Evolutionary conservation across 768 basidiomycete genomes (phyloP).

Genomic region (Lentinula sp.): DNA sequence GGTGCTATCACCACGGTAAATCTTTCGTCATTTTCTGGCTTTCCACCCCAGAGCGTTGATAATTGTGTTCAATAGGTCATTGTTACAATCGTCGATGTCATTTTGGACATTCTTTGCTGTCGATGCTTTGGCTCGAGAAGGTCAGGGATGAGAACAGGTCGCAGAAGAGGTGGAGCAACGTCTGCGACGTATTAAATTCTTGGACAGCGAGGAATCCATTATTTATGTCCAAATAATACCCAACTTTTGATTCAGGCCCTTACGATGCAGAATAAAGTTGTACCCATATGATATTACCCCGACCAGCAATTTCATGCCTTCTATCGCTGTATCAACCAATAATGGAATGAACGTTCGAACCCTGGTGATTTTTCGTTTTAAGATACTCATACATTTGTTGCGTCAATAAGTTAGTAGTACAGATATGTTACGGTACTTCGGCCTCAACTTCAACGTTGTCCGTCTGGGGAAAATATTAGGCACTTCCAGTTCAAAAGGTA

Average conservation of each 20-base stretch:
- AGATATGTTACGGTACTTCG: background rate
- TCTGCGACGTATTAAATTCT: background rate
- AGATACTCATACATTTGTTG: too few relatives aligned
- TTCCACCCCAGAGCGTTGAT: background rate
- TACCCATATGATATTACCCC: too few relatives aligned
- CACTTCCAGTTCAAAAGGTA: background rate
- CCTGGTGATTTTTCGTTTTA: too few relatives aligned
- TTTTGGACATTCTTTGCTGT: conserved; percentile 50
- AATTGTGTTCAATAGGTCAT: conserved; percentile 36
- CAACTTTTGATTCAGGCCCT: too few relatives aligned
- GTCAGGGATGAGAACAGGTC: conserved; percentile 6
- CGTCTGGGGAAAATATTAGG: background rate
- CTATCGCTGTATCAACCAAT: too few relatives aligned
- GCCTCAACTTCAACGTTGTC: background rate
- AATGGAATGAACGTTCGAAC: too few relatives aligned
- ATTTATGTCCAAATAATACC: too few relatives aligned
- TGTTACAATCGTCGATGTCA: conserved; percentile 58
- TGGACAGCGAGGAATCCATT: background rate
- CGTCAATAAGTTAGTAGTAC: too few relatives aligned
- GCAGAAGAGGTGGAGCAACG: background rate
- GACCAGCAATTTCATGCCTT: too few relatives aligned
- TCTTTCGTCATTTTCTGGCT: conserved; percentile 3
- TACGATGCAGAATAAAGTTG: too few relatives aligned
- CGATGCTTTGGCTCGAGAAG: conserved; percentile 37
- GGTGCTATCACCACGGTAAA: conserved; percentile 52